A percentile compares a stretch with the other conserved stretches of the same genome.
phyloP scores from a whole-genome alignment of 2,329 filamentous ascomycete species.

The Elsinoe necatrix region DNA sequence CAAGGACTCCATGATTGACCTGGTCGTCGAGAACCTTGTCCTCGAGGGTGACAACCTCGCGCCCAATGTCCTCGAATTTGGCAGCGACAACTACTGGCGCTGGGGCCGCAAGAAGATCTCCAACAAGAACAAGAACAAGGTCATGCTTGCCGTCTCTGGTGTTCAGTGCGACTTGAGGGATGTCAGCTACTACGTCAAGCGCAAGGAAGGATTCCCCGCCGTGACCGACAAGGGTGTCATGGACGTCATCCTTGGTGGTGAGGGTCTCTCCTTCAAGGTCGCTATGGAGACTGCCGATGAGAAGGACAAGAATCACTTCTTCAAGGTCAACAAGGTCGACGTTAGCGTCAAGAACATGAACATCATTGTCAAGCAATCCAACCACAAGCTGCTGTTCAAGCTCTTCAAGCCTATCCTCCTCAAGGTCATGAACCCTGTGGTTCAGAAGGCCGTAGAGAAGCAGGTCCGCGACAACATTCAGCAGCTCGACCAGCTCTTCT shows the following conservation, averaged over 20 bases:
- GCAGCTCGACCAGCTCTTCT: slow-evolving; percentile 64
- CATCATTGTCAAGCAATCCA: slow-evolving; percentile 89
- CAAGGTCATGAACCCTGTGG: slow-evolving; percentile 70
- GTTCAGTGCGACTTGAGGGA: slow-evolving; percentile 79
- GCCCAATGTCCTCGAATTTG: slow-evolving; percentile 82
- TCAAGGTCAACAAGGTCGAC: slow-evolving; percentile 86
- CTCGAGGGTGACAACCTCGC: slow-evolving; percentile 95
- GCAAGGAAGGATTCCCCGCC: slow-evolving; percentile 85
- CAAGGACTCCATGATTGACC: slow-evolving; percentile 73
- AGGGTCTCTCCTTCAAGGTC: slow-evolving; percentile 86
- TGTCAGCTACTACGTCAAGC: slow-evolving; percentile 90
- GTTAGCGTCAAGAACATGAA: slow-evolving; percentile 74
- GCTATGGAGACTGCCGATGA: slow-evolving; percentile 74
- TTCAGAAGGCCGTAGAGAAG: slow-evolving; percentile 84
- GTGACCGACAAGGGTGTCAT: slow-evolving; percentile 80
- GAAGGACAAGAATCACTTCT: slow-evolving; percentile 70
- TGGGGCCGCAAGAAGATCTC: slow-evolving; percentile 84
- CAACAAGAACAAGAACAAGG: slow-evolving; percentile 73
- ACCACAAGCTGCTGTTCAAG: slow-evolving; percentile 82
- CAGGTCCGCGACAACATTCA: slow-evolving; percentile 76
- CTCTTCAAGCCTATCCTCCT: slow-evolving; percentile 82
- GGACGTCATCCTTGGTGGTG: slow-evolving; percentile 79
- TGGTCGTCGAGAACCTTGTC: slow-evolving; percentile 86
- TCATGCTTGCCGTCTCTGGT: slow-evolving; percentile 78
- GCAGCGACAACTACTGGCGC: slow-evolving; percentile 87